These are phyloP conservation scores for Plantago elongata DNA, from an alignment of 257 asterid genomes.

Conservation along the genomic window DNA sequence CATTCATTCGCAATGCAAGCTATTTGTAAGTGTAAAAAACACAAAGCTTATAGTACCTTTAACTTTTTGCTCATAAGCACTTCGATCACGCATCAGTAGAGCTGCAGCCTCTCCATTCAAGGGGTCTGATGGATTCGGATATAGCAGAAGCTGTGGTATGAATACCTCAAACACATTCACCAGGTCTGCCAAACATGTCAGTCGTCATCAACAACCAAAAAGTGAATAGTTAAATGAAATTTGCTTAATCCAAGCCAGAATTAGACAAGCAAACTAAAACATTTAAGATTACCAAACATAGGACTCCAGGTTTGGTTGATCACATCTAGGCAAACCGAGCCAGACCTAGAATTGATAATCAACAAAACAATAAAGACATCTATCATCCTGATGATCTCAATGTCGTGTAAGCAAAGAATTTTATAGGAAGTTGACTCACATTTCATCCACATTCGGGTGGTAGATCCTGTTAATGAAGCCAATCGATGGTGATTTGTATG, in stretches of 20 bases:
- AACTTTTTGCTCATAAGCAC: conserved; percentile 74
- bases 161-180: conserved; percentile 95
- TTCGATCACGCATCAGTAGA: conserved; percentile 83
- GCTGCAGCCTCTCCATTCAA: conserved; percentile 98
- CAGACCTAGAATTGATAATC: conserved; percentile 63
- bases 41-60: conserved; percentile 52
- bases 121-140: conserved; percentile 96
- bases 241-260: background rate
- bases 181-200: conserved; percentile 44
- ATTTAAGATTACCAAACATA: conserved; percentile 72
- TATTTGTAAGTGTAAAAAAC: conserved; percentile 1
- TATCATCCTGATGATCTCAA: background rate
- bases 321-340: conserved; percentile 94
- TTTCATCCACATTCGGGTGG: conserved; percentile 98
- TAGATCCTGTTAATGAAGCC: conserved; percentile 89
- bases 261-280: conserved; percentile 1
- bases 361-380: background rate
- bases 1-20: conserved; percentile 1
- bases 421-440: conserved; percentile 38
- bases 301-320: conserved; percentile 99
- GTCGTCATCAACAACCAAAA: conserved; percentile 8
- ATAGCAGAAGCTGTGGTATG: conserved; percentile 87
- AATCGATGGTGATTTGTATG: conserved; percentile 95
- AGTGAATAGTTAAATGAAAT: background rate
- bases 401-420: background rate